Percentiles rank a stretch among this genome's conserved stretches.
Conservation (phyloP, 2,329 filamentous ascomycete species). For the Aspergillus ochraceus region DNA sequence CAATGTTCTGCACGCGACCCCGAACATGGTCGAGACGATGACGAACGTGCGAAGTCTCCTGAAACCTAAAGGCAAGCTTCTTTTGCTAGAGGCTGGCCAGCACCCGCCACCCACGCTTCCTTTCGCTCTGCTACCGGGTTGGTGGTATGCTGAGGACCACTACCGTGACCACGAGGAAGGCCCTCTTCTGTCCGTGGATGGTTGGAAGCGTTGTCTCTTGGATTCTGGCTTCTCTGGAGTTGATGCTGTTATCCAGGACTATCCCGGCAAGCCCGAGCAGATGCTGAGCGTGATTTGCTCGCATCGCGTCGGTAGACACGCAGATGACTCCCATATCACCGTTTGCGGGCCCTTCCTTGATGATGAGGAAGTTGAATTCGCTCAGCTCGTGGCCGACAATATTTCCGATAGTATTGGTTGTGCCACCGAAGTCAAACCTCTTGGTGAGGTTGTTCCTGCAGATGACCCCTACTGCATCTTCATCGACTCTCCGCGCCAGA, state of each 20-base stretch:
- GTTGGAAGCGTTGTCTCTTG: not conserved
- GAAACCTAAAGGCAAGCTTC: conserved; percentile 28
- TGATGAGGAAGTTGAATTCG: not conserved
- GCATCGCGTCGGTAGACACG: not conserved
- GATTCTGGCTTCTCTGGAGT: not conserved
- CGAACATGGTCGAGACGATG: conserved; percentile 25
- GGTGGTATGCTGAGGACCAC: not conserved
- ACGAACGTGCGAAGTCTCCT: conserved; percentile 27
- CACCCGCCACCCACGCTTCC: not conserved
- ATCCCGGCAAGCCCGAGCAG: not conserved
- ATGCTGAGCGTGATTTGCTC: not conserved
- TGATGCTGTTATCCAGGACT: not conserved
- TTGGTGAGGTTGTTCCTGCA: not conserved
- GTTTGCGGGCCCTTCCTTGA: not conserved
- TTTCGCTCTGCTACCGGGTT: not conserved
- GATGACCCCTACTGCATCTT: not conserved
- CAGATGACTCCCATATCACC: not conserved
- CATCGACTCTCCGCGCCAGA: not conserved
- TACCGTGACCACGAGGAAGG: not conserved
- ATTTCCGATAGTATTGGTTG: not conserved
- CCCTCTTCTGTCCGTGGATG: not conserved
- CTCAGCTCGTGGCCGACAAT: not conserved
- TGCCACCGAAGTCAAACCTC: not conserved
- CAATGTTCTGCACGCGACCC: conserved; percentile 33
- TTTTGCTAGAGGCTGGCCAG: conserved; percentile 19